Evolutionary conservation across 352 stramenopile species (phyloP).

Genomic region (Phytophthora capsici): DNA sequence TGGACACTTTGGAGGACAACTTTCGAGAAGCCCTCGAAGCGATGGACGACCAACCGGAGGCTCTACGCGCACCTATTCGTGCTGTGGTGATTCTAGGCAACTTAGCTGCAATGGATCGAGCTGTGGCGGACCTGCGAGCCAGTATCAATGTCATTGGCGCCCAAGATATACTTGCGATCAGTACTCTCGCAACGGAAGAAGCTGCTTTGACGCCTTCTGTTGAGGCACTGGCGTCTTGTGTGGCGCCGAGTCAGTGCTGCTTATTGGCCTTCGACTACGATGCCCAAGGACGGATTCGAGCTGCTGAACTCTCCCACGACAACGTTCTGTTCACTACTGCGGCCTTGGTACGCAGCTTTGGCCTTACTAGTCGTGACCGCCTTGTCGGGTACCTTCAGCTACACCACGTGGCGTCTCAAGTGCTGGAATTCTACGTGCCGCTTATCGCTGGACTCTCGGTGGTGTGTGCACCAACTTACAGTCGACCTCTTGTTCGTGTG

Average conservation of each 20-base stretch:
- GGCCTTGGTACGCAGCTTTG: conserved; percentile 65
- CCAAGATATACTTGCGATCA: conserved; percentile 48
- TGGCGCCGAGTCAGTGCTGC: conserved; percentile 56
- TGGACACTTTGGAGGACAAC: conserved; percentile 60
- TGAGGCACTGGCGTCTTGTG: conserved; percentile 33
- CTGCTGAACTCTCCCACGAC: conserved; percentile 75
- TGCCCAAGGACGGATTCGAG: conserved; percentile 49
- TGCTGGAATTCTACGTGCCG: conserved; percentile 81
- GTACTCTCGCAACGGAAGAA: conserved; percentile 23
- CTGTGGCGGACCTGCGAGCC: conserved; percentile 34
- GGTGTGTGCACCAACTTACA: conserved; percentile 64
- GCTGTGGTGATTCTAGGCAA: conserved; percentile 55
- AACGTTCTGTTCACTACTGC: conserved; percentile 84
- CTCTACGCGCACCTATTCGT: conserved; percentile 38
- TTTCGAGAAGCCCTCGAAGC: conserved; percentile 46
- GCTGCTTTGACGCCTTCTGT: conserved; percentile 29
- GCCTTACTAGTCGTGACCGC: conserved; percentile 53
- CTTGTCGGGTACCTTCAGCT: conserved; percentile 76
- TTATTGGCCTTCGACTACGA: conserved; percentile 76
- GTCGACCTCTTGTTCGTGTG: conserved; percentile 51
- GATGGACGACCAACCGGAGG: conserved; percentile 25
- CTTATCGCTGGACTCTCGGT: conserved; percentile 65
- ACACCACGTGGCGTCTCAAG: conserved; percentile 67
- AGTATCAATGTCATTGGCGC: conserved; percentile 56
- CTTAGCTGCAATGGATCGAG: conserved; percentile 3